Percentiles rank a stretch among this genome's conserved stretches.
Evolutionary conservation across 768 basidiomycete species (phyloP).

Genomic region (Thelephora ganbajun): DNA sequence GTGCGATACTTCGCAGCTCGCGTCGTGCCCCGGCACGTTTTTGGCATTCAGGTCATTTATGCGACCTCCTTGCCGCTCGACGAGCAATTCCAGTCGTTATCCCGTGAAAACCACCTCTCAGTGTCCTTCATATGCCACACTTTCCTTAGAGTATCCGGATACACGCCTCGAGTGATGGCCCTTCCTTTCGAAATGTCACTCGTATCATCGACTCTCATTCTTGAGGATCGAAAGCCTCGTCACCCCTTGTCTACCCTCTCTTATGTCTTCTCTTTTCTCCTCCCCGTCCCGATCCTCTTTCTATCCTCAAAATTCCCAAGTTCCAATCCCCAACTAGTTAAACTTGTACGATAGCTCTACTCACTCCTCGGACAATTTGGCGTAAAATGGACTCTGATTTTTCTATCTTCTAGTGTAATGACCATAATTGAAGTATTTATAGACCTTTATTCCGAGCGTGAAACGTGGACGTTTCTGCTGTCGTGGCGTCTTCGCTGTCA

Average conservation of each 20-base stretch:
- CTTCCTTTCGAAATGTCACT: neutral
- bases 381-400: no score
- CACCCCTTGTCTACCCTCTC: neutral
- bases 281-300: neutral
- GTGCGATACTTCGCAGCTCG: neutral
- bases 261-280: neutral
- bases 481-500: no score
- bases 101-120: neutral
- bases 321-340: no score
- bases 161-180: neutral
- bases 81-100: no score
- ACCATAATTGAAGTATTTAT: no score
- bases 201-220: neutral
- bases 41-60: neutral
- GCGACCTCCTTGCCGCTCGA: neutral
- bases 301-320: no score
- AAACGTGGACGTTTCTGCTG: no score
- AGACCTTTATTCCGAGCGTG: no score
- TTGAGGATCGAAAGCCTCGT: neutral
- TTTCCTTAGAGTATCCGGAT: neutral
- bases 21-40: neutral
- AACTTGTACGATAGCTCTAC: no score
- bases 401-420: no score
- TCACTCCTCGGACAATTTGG: no score
- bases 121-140: neutral